These are phyloP conservation scores for Lactifluus volemus DNA, from an alignment of 768 basidiomycete genomes.

Conservation along the genomic window DNA sequence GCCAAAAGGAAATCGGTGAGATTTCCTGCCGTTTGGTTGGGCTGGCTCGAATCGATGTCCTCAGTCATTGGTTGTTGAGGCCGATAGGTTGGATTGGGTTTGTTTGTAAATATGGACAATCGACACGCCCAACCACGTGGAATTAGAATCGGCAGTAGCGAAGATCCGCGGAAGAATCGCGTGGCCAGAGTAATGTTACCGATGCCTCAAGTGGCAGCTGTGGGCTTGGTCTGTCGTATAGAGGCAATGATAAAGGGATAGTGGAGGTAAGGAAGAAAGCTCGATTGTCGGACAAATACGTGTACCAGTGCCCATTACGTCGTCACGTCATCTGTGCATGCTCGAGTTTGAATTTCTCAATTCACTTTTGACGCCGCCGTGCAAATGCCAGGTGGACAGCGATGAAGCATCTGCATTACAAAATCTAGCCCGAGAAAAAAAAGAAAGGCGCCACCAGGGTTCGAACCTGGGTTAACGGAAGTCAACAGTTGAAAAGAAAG, in stretches of 20 bases:
- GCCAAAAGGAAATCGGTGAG: conserved; percentile 11
- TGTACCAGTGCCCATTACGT: neutral
- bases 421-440: neutral
- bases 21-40: neutral
- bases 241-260: neutral
- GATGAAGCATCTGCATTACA: neutral
- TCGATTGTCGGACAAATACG: neutral
- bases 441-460: conserved; percentile 14
- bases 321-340: neutral
- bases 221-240: neutral
- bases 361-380: neutral
- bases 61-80: neutral
- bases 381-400: neutral
- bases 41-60: neutral
- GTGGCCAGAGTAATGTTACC: neutral
- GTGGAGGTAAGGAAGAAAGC: neutral
- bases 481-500: neutral
- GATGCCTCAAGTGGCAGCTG: too few species aligned
- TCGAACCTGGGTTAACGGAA: conserved; percentile 19
- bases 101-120: neutral
- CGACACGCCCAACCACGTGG: neutral
- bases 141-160: neutral
- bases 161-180: conserved; percentile 4
- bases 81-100: neutral
- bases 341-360: neutral